A percentile compares a stretch with the other conserved stretches of the same genome.
These are phyloP conservation scores for Achaetomium macrosporum DNA, from an alignment of 2,329 filamentous ascomycete genomes.

Conservation along the genomic window DNA sequence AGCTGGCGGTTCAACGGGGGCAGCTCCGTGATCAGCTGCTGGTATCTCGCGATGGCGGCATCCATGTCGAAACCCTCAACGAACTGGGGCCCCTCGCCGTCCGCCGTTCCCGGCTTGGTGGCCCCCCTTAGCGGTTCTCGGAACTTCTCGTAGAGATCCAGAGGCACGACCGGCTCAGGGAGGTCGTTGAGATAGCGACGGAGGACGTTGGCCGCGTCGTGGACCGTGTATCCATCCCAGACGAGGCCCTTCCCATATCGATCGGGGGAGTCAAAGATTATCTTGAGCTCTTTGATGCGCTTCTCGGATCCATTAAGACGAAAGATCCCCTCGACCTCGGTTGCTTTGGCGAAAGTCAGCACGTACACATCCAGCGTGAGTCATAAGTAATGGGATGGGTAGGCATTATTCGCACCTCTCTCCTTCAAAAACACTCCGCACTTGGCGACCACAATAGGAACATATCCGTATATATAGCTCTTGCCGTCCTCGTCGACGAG, in stretches of 20 bases:
- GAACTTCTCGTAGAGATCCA: slow-evolving; percentile 89
- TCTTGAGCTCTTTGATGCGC: slow-evolving; percentile 93
- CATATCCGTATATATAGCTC: slow-evolving; percentile 97
- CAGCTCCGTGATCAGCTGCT: slow-evolving; percentile 84
- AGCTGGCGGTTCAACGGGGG: slow-evolving; percentile 91
- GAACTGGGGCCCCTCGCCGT: slow-evolving; percentile 63
- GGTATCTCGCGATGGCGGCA: slow-evolving; percentile 75
- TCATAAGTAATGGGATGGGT: not conserved
- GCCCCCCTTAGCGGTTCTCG: slow-evolving; percentile 69
- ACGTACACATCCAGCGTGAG: not conserved
- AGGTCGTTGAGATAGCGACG: slow-evolving; percentile 93
- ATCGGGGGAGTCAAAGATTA: slow-evolving; percentile 87
- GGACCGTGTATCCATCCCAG: slow-evolving; percentile 96
- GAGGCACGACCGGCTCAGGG: slow-evolving; percentile 90
- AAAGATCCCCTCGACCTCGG: slow-evolving; percentile 92
- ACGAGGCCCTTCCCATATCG: slow-evolving; percentile 94
- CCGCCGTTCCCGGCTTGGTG: slow-evolving; percentile 67
- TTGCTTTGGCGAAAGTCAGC: slow-evolving; percentile 52
- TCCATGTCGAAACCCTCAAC: slow-evolving; percentile 68
- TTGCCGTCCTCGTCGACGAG: slow-evolving; percentile 86
- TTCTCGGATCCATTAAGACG: slow-evolving; percentile 94
- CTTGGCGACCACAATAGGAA: slow-evolving; percentile 96
- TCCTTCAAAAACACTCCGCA: slow-evolving; percentile 97
- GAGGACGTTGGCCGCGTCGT: slow-evolving; percentile 95
- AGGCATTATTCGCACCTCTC: slow-evolving; percentile 62